A percentile compares a stretch with the other conserved stretches of the same genome.
Evolutionary conservation across 1,139 yeast species (phyloP).

Genomic region (Nakaseomyces kungkrabaensis): DNA sequence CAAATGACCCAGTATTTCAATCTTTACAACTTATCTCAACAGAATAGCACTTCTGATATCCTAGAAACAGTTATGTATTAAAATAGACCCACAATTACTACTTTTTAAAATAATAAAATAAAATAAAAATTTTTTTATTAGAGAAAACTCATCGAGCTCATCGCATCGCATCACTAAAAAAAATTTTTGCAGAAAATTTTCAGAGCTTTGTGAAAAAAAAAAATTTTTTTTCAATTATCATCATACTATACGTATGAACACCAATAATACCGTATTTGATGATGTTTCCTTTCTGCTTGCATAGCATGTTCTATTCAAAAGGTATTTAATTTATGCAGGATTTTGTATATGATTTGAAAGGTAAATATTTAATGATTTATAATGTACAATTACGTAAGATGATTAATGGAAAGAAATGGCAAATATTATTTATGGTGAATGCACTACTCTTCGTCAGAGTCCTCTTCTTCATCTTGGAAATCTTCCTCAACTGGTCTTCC

Average conservation of each 20-base stretch:
- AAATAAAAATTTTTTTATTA: not conserved
- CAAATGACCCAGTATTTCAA: not conserved
- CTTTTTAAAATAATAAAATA: too few relatives aligned
- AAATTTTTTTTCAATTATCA: slow-evolving; percentile 4
- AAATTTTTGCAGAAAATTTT: slow-evolving; percentile 6
- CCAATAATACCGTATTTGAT: too few relatives aligned
- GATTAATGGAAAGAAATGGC: too few relatives aligned
- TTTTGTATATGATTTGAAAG: too few relatives aligned
- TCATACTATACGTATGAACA: not conserved
- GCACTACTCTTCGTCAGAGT: slow-evolving; percentile 1
- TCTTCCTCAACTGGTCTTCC: slow-evolving; percentile 14
- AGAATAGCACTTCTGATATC: not conserved
- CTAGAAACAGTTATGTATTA: not conserved
- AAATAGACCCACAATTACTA: not conserved
- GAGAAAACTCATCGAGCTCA: slow-evolving; percentile 5
- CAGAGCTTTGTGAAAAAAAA: slow-evolving; percentile 3
- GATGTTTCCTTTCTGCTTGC: too few relatives aligned
- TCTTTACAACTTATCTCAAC: not conserved
- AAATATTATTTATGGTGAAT: not conserved
- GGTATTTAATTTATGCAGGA: too few relatives aligned
- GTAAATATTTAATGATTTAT: not conserved
- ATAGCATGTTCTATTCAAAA: too few relatives aligned
- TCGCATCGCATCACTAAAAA: slow-evolving; percentile 11
- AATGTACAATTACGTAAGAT: not conserved
- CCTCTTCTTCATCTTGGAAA: slow-evolving; percentile 1